Conservation (phyloP, 2,329 filamentous ascomycete genomes). For the Herpotrichia juniperi region DNA sequence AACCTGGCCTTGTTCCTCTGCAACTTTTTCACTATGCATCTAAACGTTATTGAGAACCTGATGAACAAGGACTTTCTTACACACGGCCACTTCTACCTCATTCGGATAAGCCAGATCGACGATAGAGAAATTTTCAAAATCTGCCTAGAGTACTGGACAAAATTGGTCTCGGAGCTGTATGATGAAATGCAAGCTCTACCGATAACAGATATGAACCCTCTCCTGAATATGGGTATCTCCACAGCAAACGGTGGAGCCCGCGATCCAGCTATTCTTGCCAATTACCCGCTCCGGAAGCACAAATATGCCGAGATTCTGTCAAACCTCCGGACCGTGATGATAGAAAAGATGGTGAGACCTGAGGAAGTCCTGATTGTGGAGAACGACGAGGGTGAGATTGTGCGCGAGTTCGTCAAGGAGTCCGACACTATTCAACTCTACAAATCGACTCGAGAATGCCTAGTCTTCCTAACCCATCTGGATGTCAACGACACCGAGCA, state of each 20-base stretch:
- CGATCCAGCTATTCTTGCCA: conserved; percentile 82
- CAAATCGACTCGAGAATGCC: conserved; percentile 96
- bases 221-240: conserved; percentile 75
- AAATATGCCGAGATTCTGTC: conserved; percentile 95
- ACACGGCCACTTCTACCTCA: conserved; percentile 97
- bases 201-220: conserved; percentile 88
- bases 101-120: conserved; percentile 97
- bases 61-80: conserved; percentile 94
- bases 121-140: conserved; percentile 99
- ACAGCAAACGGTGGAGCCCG: conserved; percentile 80
- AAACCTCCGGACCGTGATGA: conserved; percentile 96
- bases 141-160: conserved; percentile 98
- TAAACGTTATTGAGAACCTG: conserved; percentile 92
- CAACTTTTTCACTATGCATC: conserved; percentile 94
- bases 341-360: conserved; percentile 98
- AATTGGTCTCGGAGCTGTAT: conserved; percentile 95
- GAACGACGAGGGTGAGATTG: conserved; percentile 98
- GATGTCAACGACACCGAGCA: conserved; percentile 97
- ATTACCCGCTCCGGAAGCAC: conserved; percentile 94
- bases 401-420: conserved; percentile 98
- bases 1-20: conserved; percentile 94
- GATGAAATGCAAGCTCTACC: conserved; percentile 98
- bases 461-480: conserved; percentile 96
- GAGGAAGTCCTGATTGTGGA: conserved; percentile 99
- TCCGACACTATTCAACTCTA: conserved; percentile 98